Evolutionary conservation across 169 alveolate genomes (phyloP).

Genomic region (Plasmodium cynomolgi): DNA sequence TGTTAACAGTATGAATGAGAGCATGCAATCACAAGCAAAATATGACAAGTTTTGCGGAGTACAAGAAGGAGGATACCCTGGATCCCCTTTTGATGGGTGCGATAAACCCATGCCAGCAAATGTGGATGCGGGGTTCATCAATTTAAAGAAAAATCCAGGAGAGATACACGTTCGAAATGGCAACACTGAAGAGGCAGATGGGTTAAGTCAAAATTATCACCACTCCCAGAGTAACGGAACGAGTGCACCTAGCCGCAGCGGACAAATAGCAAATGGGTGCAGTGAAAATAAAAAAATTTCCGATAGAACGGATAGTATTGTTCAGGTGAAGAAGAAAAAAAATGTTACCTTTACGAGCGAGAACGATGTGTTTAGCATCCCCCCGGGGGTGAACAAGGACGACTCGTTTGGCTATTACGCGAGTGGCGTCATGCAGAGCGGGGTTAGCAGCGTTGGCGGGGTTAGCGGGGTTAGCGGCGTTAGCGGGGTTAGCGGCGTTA

Average conservation of each 20-base stretch:
- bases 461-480: background rate
- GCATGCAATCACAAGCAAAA: background rate
- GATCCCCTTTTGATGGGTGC: background rate
- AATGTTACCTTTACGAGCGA: conserved; percentile 30
- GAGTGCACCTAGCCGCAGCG: background rate
- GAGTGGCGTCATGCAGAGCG: background rate
- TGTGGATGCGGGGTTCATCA: background rate
- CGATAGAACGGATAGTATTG: background rate
- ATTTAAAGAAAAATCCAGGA: background rate
- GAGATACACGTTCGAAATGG: background rate
- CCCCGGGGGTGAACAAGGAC: background rate
- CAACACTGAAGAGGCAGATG: background rate
- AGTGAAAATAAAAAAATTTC: background rate
- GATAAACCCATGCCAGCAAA: background rate
- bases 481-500: background rate
- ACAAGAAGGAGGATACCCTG: background rate
- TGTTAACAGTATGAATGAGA: background rate
- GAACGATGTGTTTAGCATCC: conserved; percentile 24
- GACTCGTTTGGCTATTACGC: background rate
- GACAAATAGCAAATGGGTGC: background rate
- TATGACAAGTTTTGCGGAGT: background rate
- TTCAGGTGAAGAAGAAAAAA: conserved; percentile 11
- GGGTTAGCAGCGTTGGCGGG: background rate
- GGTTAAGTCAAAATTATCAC: background rate
- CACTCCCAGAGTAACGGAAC: background rate